A percentile compares a stretch with the other conserved stretches of the same genome.
Evolutionary conservation across 2,329 filamentous ascomycete species (phyloP).

Genomic region (Xylariaceae sp.): DNA sequence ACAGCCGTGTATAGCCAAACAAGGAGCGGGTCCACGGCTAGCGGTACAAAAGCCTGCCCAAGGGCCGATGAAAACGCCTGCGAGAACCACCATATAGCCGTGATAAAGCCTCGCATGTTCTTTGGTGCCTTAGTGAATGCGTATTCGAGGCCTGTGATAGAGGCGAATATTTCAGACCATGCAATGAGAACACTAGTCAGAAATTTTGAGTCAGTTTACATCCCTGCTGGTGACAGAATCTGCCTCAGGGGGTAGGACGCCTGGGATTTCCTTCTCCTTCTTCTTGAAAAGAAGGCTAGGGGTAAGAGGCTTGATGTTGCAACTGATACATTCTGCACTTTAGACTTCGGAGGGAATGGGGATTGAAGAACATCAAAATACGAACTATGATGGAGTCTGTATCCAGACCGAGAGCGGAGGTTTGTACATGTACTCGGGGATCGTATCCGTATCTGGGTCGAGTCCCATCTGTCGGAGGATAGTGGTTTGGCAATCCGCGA

Average conservation of each 20-base stretch:
- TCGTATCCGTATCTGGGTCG: slow-evolving; percentile 4
- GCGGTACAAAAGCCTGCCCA: slow-evolving; percentile 52
- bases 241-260: too few relatives aligned
- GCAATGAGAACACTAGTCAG: slow-evolving; percentile 54
- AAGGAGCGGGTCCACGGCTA: slow-evolving; percentile 59
- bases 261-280: too few relatives aligned
- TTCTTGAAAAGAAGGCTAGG: too few relatives aligned
- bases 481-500: slow-evolving; percentile 34
- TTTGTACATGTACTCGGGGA: slow-evolving; percentile 20
- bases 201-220: too few relatives aligned
- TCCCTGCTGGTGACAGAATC: too few relatives aligned
- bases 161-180: slow-evolving; percentile 58
- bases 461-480: slow-evolving; percentile 4
- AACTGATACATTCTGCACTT: too few relatives aligned
- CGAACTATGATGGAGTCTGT: slow-evolving; percentile 50
- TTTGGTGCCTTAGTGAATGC: slow-evolving; percentile 69
- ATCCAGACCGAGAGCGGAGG: slow-evolving; percentile 59
- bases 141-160: slow-evolving; percentile 67
- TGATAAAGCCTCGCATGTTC: slow-evolving; percentile 62
- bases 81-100: slow-evolving; percentile 56
- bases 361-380: too few relatives aligned
- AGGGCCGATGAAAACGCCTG: slow-evolving; percentile 56
- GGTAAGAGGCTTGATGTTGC: too few relatives aligned
- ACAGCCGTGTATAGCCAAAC: slow-evolving; percentile 71
- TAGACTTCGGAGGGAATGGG: too few relatives aligned